These are phyloP conservation scores for Pseudopediastrum boryanum DNA, from an alignment of 139 green algal genomes.

Conservation along the genomic window DNA sequence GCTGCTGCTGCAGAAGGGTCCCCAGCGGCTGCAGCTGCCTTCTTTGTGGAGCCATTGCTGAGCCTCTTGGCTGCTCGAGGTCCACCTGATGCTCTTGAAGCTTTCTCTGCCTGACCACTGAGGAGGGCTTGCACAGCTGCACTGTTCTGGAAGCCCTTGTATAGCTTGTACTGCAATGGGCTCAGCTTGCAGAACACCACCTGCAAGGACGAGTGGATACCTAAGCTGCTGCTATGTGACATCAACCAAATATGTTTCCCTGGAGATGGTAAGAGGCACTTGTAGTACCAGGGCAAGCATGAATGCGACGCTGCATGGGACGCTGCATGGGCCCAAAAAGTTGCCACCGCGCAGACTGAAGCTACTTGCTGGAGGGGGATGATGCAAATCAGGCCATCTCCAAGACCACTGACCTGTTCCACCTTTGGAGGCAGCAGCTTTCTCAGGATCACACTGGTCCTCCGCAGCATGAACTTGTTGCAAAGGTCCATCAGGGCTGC, in stretches of 20 bases:
- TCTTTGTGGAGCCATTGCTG: constrained; percentile 6
- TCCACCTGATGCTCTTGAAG: background rate
- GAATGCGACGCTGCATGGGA: too few relatives aligned
- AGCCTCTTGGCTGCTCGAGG: constrained; percentile 5
- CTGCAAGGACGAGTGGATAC: too few relatives aligned
- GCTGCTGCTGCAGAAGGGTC: too few relatives aligned
- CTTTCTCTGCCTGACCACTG: background rate
- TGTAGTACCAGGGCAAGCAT: too few relatives aligned
- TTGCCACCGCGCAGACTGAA: too few relatives aligned
- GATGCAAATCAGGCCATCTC: too few relatives aligned
- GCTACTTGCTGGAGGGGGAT: too few relatives aligned
- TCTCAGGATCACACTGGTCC: constrained; percentile 91
- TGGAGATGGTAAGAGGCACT: too few relatives aligned
- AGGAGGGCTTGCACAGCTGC: constrained; percentile 34
- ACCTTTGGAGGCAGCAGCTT: constrained; percentile 95
- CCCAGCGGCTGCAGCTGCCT: constrained; percentile 1
- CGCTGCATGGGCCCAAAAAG: too few relatives aligned
- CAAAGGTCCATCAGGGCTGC: constrained; percentile 82
- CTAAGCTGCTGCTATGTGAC: too few relatives aligned
- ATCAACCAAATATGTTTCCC: too few relatives aligned
- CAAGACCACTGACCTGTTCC: constrained; percentile 46
- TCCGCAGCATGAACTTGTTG: constrained; percentile 93
- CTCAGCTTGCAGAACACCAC: constrained; percentile 95
- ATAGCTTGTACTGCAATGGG: constrained; percentile 85
- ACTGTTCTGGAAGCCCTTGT: constrained; percentile 86